phyloP scores from a whole-genome alignment of 129 eudicot species.

The Pulicaria dysenterica region DNA sequence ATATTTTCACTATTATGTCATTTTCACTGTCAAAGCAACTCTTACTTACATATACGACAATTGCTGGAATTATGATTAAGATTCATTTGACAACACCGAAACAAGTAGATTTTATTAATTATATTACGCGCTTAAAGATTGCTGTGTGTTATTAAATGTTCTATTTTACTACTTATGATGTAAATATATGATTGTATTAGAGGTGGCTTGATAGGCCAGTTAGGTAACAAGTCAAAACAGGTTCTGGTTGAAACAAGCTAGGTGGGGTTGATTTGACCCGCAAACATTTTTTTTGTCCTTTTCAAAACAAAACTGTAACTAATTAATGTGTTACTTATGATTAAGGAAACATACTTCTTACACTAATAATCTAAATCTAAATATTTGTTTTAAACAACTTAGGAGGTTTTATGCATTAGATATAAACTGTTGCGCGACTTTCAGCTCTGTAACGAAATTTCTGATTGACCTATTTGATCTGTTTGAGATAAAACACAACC shows the following conservation, averaged over 20 bases:
- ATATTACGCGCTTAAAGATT: not conserved
- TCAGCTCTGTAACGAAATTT: not conserved
- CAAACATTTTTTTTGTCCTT: not conserved
- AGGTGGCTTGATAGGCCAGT: not conserved
- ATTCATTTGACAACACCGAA: not conserved
- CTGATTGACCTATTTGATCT: not conserved
- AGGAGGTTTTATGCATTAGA: constrained; percentile 2
- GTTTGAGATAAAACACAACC: not conserved
- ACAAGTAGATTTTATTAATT: not conserved
- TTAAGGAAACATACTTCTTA: not conserved
- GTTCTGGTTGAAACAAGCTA: not conserved
- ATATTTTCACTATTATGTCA: not conserved
- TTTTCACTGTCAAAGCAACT: not conserved
- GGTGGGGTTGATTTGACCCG: not conserved
- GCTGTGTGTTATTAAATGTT: not conserved
- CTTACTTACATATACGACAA: not conserved
- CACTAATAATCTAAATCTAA: not conserved
- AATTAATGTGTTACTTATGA: not conserved
- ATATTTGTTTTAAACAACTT: not conserved
- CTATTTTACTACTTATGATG: not conserved
- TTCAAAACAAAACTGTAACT: too few relatives aligned
- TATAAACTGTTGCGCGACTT: not conserved
- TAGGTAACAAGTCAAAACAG: not conserved
- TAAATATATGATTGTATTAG: not conserved
- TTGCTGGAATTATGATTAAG: not conserved